Evolutionary conservation across 345 rosid genomes (phyloP).

Genomic region (Punica granatum): DNA sequence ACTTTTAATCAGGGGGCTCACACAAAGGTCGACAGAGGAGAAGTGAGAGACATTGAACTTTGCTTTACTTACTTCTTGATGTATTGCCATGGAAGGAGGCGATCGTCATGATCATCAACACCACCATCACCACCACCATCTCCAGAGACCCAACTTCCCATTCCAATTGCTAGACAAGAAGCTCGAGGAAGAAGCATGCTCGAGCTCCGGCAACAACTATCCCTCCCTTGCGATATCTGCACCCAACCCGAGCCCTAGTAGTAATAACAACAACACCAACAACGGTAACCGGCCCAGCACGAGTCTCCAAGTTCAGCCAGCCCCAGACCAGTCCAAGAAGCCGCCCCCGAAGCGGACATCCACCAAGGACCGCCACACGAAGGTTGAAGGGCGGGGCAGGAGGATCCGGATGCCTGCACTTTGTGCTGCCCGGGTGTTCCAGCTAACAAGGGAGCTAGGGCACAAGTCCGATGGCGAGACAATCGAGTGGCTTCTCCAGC

Average conservation of each 20-base stretch:
- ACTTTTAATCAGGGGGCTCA: not conserved
- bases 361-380: constrained; percentile 91
- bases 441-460: constrained; percentile 83
- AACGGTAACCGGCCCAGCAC: constrained; percentile 2
- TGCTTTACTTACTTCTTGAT: not conserved
- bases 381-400: constrained; percentile 93
- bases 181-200: constrained; percentile 57
- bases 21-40: not conserved
- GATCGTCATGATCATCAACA: constrained; percentile 50
- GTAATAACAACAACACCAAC: constrained; percentile 16
- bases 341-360: constrained; percentile 76
- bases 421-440: constrained; percentile 98
- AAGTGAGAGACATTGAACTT: not conserved
- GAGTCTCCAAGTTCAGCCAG: constrained; percentile 11
- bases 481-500: constrained; percentile 97
- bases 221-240: constrained; percentile 37
- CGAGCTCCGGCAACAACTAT: constrained; percentile 45
- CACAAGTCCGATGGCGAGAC: constrained; percentile 97
- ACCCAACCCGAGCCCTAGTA: constrained; percentile 15
- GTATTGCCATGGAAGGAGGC: constrained; percentile 51
- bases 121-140: constrained; percentile 34
- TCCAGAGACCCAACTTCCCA: constrained; percentile 63
- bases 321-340: constrained; percentile 45
- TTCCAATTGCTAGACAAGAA: constrained; percentile 78
- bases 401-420: constrained; percentile 99